A percentile compares a stretch with the other conserved stretches of the same genome.
These are phyloP conservation scores for Geotrichum reessii DNA, from an alignment of 1,139 yeast genomes.

Conservation along the genomic window DNA sequence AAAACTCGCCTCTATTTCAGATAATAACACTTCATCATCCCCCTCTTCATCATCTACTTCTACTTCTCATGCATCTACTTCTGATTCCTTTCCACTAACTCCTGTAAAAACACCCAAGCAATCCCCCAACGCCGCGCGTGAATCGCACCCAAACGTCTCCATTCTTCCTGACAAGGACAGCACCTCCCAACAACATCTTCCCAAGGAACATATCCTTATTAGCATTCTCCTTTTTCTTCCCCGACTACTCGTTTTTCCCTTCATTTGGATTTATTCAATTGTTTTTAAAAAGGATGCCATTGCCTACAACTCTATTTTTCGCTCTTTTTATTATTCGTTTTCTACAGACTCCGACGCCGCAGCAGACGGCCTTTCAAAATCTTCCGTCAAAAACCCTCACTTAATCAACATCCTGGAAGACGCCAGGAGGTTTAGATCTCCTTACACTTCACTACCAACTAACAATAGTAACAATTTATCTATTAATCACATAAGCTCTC, in stretches of 20 bases:
- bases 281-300: not conserved
- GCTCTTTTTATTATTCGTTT: slow-evolving; percentile 2
- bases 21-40: not conserved
- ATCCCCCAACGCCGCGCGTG: not conserved
- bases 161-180: not conserved
- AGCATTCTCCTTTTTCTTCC: slow-evolving; percentile 5
- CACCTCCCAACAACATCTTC: not conserved
- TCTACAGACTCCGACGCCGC: not conserved
- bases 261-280: not conserved
- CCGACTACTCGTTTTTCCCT: not conserved
- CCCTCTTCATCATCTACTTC: not conserved
- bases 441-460: slow-evolving; percentile 2
- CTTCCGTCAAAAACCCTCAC: not conserved
- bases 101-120: not conserved
- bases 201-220: slow-evolving; percentile 1
- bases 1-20: not conserved
- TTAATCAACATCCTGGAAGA: not conserved
- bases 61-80: not conserved
- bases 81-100: not conserved
- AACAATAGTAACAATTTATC: not conserved
- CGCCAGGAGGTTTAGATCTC: slow-evolving; percentile 3
- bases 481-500: not conserved
- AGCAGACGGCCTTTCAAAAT: not conserved
- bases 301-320: slow-evolving; percentile 5
- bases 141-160: not conserved